phyloP scores from a whole-genome alignment of 2,329 filamentous ascomycete species.

The Hypoxylon sp. region DNA sequence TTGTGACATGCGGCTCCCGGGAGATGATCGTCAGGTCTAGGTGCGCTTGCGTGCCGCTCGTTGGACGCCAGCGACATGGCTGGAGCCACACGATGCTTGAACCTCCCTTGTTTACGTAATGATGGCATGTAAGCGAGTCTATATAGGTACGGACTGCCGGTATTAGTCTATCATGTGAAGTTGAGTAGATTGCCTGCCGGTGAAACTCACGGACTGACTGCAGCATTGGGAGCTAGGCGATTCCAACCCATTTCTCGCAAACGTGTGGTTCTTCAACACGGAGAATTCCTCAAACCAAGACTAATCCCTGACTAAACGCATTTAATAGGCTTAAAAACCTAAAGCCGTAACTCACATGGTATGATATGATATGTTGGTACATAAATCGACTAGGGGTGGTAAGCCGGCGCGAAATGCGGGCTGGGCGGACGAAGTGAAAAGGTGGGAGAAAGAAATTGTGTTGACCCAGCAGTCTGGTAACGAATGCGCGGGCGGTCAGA shows the following conservation, averaged over 20 bases:
- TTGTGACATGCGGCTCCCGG: slow-evolving; percentile 32
- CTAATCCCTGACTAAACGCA: slow-evolving; percentile 26
- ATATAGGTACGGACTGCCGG: slow-evolving; percentile 7
- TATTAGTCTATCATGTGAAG: slow-evolving; percentile 18
- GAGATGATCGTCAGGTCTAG: slow-evolving; percentile 30
- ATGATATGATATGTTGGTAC: slow-evolving; percentile 20
- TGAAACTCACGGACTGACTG: slow-evolving; percentile 20
- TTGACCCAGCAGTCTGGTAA: slow-evolving; percentile 45
- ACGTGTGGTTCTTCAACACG: slow-evolving; percentile 24
- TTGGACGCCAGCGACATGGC: slow-evolving; percentile 14
- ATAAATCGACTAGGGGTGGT: slow-evolving; percentile 16
- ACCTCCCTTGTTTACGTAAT: slow-evolving; percentile 35
- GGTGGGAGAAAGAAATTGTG: slow-evolving; percentile 35
- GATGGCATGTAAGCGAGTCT: slow-evolving; percentile 20
- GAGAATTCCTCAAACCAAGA: slow-evolving; percentile 21
- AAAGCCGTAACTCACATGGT: slow-evolving; percentile 18
- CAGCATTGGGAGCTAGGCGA: slow-evolving; percentile 20
- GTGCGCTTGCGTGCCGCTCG: slow-evolving; percentile 8
- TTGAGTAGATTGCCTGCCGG: slow-evolving; percentile 21
- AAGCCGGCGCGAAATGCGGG: slow-evolving; percentile 34
- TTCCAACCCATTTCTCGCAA: slow-evolving; percentile 17
- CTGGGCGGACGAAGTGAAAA: slow-evolving; percentile 33
- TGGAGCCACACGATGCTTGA: slow-evolving; percentile 1
- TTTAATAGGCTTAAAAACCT: slow-evolving; percentile 5
- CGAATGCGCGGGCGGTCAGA: slow-evolving; percentile 42